A percentile compares a stretch with the other conserved stretches of the same genome.
Conservation (phyloP, 208 protist genomes). For the Wallacemonas sp. region DNA sequence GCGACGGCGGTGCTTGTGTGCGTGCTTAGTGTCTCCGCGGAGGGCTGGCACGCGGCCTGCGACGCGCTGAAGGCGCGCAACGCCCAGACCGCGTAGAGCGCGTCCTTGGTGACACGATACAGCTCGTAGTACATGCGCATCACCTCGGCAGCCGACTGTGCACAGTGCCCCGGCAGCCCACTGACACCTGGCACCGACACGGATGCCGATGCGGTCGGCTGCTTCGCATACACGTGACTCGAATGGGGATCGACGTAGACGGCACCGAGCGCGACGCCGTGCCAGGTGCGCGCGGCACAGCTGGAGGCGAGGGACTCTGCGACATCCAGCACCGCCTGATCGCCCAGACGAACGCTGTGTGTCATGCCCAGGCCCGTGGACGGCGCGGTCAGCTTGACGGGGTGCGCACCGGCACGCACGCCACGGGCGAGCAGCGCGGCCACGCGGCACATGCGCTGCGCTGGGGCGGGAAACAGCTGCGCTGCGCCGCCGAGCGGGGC, state of each 20-base stretch:
- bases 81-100: conserved; percentile 51
- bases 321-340: conserved; percentile 21
- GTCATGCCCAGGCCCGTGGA: neutral
- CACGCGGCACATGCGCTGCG: neutral
- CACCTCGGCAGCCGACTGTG: conserved; percentile 18
- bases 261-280: neutral
- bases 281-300: conserved; percentile 22
- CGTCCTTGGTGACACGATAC: conserved; percentile 37
- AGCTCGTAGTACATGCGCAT: conserved; percentile 44
- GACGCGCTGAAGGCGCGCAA: conserved; percentile 33
- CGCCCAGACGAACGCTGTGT: conserved; percentile 8
- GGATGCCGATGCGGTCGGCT: neutral
- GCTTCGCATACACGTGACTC: conserved; percentile 5
- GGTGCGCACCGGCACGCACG: conserved; percentile 32
- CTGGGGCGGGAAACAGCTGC: conserved; percentile 19
- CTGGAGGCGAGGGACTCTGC: conserved; percentile 52
- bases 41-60: conserved; percentile 19
- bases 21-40: neutral
- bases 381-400: neutral
- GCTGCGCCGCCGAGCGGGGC: conserved; percentile 25
- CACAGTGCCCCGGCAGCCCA: neutral
- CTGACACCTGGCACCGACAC: neutral
- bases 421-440: conserved; percentile 29
- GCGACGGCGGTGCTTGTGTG: neutral
- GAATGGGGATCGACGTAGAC: neutral